Percentiles rank a stretch among this genome's conserved stretches.
Evolutionary conservation across 2,329 filamentous ascomycete genomes (phyloP).

Genomic region (Oidium heveae): DNA sequence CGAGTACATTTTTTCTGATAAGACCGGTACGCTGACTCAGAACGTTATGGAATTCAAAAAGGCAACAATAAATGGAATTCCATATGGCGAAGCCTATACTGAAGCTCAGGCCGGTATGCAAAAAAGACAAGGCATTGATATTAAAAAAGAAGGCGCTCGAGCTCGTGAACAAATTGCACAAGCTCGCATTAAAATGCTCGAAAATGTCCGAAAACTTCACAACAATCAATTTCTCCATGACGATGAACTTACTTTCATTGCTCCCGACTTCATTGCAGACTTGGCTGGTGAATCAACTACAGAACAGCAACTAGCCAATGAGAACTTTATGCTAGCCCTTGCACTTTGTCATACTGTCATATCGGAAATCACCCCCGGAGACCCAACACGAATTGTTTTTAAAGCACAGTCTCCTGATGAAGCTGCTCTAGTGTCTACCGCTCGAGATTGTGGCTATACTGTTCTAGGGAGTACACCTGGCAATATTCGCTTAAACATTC

Average conservation of each 20-base stretch:
- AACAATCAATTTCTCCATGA: slow-evolving; percentile 81
- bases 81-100: slow-evolving; percentile 93
- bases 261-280: slow-evolving; percentile 70
- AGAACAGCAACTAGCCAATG: slow-evolving; percentile 53
- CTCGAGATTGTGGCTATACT: slow-evolving; percentile 84
- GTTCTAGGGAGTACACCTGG: slow-evolving; percentile 60
- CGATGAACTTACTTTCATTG: slow-evolving; percentile 75
- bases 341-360: slow-evolving; percentile 96
- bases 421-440: slow-evolving; percentile 78
- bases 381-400: slow-evolving; percentile 75
- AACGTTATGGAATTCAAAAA: slow-evolving; percentile 99
- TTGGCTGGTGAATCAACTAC: slow-evolving; percentile 50
- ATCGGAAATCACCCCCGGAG: slow-evolving; percentile 68
- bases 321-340: slow-evolving; percentile 82
- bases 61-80: slow-evolving; percentile 80
- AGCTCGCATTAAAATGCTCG: slow-evolving; percentile 49
- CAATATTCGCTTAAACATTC: slow-evolving; percentile 61
- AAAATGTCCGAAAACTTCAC: slow-evolving; percentile 48
- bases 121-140: slow-evolving; percentile 65
- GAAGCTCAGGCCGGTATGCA: slow-evolving; percentile 95
- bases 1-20: slow-evolving; percentile 96
- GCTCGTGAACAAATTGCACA: slow-evolving; percentile 55
- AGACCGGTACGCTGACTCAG: slow-evolving; percentile 71
- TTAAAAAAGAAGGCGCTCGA: slow-evolving; percentile 51
- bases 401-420: slow-evolving; percentile 96